phyloP scores from a whole-genome alignment of 2,329 filamentous ascomycete species.

The Byssothecium circinans region DNA sequence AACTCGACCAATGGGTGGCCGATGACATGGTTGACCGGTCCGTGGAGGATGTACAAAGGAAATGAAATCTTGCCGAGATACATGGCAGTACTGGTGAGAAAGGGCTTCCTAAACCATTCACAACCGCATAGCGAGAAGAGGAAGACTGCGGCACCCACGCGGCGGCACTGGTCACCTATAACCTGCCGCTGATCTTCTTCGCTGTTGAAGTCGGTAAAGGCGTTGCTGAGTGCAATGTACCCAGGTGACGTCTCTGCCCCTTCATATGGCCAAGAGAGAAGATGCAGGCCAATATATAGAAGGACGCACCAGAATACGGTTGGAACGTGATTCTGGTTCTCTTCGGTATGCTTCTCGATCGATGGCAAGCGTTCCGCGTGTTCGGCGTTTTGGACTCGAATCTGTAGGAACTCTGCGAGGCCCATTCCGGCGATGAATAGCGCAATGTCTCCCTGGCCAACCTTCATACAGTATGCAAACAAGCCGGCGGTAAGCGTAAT shows the following conservation, averaged over 20 bases:
- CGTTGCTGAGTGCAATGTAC: constrained; percentile 42
- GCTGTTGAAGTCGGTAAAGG: constrained; percentile 1
- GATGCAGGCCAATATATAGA: constrained; percentile 54
- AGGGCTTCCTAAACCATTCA: constrained; percentile 37
- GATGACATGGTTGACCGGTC: constrained; percentile 44
- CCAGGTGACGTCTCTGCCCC: constrained; percentile 52
- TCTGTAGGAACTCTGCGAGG: constrained; percentile 22
- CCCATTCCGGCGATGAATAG: constrained; percentile 28
- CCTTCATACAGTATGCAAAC: constrained; percentile 20
- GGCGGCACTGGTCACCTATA: constrained; percentile 42
- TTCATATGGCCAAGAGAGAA: constrained; percentile 53
- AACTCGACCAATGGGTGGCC: constrained; percentile 44
- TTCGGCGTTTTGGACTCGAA: constrained; percentile 12
- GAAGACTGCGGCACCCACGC: constrained; percentile 51
- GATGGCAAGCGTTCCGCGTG: constrained; percentile 1
- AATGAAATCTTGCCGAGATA: constrained; percentile 59
- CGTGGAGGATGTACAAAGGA: constrained; percentile 58
- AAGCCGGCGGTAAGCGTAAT: constrained; percentile 10
- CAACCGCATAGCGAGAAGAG: constrained; percentile 19
- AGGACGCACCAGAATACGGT: constrained; percentile 23
- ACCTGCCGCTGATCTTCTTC: constrained; percentile 1
- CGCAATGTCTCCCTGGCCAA: constrained; percentile 21
- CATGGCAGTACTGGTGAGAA: constrained; percentile 49
- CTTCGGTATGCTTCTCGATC: background rate
- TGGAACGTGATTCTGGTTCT: constrained; percentile 3